These are phyloP conservation scores for Talaromyces albobiverticillius DNA, from an alignment of 2,329 filamentous ascomycete species.

Conservation along the genomic window DNA sequence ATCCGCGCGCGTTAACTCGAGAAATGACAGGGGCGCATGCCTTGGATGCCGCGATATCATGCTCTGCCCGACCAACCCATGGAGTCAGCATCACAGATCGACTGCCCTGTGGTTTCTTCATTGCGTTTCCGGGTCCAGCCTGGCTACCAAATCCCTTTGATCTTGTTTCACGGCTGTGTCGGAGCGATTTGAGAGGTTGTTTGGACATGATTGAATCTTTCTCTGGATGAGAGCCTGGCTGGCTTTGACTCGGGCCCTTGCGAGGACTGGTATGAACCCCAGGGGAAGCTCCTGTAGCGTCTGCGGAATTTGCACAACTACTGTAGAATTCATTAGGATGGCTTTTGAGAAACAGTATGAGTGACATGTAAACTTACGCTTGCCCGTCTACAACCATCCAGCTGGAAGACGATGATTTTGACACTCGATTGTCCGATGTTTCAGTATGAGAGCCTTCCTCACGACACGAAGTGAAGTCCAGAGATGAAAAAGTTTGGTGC, in stretches of 20 bases:
- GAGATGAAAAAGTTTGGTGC: background rate
- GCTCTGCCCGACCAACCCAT: slow-evolving; percentile 18
- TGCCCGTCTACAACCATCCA: background rate
- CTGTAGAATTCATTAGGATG: background rate
- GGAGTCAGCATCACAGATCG: slow-evolving; percentile 22
- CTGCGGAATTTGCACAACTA: background rate
- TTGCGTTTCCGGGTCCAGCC: background rate
- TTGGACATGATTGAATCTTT: background rate
- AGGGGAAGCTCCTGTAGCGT: background rate
- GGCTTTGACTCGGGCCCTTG: background rate
- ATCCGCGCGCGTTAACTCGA: slow-evolving; percentile 30
- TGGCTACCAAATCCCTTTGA: background rate
- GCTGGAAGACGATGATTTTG: background rate
- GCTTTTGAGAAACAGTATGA: background rate
- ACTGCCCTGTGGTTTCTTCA: background rate
- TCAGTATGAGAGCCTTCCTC: background rate
- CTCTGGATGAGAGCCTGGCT: background rate
- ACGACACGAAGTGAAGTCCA: no score
- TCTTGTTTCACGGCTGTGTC: background rate
- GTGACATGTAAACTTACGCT: background rate
- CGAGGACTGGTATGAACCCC: background rate
- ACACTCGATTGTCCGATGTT: background rate
- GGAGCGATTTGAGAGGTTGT: background rate
- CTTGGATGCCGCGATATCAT: slow-evolving; percentile 21
- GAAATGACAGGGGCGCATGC: slow-evolving; percentile 25